These are phyloP conservation scores for Pezicula carpinea DNA, from an alignment of 2,329 filamentous ascomycete species.

Conservation along the genomic window DNA sequence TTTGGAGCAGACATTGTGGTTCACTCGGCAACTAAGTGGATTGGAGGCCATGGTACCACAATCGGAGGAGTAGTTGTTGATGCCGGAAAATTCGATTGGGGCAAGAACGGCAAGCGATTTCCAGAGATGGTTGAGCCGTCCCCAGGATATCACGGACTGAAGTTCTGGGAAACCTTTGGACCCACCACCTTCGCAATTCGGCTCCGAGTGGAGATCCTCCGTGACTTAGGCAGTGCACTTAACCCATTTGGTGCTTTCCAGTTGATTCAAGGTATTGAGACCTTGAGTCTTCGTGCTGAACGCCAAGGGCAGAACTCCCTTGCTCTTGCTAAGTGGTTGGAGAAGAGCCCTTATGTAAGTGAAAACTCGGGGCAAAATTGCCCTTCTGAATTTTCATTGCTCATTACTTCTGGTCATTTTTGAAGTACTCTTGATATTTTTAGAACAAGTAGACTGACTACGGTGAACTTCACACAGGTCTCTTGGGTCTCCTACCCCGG, in stretches of 20 bases:
- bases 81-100: slow-evolving; percentile 92
- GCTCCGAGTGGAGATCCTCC: slow-evolving; percentile 81
- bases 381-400: too few species aligned
- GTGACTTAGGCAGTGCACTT: slow-evolving; percentile 76
- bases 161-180: slow-evolving; percentile 92
- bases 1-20: slow-evolving; percentile 92
- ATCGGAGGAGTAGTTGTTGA: slow-evolving; percentile 84
- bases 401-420: too few species aligned
- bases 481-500: slow-evolving; percentile 94
- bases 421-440: too few species aligned
- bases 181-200: slow-evolving; percentile 77
- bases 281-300: slow-evolving; percentile 79
- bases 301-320: slow-evolving; percentile 82
- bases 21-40: slow-evolving; percentile 95
- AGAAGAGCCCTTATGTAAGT: slow-evolving; percentile 77
- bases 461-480: too few species aligned
- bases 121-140: slow-evolving; percentile 88
- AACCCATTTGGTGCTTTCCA: slow-evolving; percentile 94
- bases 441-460: too few species aligned
- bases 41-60: slow-evolving; percentile 90
- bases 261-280: slow-evolving; percentile 84
- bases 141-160: slow-evolving; percentile 86
- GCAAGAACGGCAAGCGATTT: slow-evolving; percentile 75
- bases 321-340: slow-evolving; percentile 74
- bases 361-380: too few species aligned